Evolutionary conservation across 768 basidiomycete species (phyloP).

Genomic region (Harrya chromipes): DNA sequence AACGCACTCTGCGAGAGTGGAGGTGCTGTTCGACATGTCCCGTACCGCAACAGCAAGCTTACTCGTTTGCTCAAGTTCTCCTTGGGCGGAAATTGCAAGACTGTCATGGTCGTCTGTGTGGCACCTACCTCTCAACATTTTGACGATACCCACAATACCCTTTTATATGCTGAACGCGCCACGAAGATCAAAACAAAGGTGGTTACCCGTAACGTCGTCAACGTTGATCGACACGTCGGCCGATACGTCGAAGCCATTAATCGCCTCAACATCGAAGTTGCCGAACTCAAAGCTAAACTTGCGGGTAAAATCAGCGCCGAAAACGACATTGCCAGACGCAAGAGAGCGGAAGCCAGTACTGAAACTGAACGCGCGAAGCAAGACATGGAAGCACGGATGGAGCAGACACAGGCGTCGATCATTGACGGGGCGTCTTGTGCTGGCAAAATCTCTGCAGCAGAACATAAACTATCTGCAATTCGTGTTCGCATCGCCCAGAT

Average conservation of each 20-base stretch:
- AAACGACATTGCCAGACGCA: conserved; percentile 60
- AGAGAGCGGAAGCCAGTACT: conserved; percentile 62
- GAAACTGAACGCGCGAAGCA: conserved; percentile 73
- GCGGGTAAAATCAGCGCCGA: conserved; percentile 66
- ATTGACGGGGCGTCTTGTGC: conserved; percentile 72
- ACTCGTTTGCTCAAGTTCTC: conserved; percentile 97
- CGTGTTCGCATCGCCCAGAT: conserved; percentile 60
- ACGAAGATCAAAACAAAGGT: conserved; percentile 99
- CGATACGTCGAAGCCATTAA: conserved; percentile 95
- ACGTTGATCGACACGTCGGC: conserved; percentile 91
- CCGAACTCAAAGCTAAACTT: conserved; percentile 82
- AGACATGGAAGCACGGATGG: conserved; percentile 69
- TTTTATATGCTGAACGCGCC: conserved; percentile 95
- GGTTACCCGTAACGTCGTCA: conserved; percentile 91
- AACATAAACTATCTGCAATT: conserved; percentile 63
- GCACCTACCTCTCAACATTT: conserved; percentile 95
- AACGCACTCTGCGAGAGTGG: conserved; percentile 97
- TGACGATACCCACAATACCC: conserved; percentile 98
- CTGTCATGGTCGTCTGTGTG: conserved; percentile 98
- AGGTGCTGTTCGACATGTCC: conserved; percentile 83
- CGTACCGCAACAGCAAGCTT: conserved; percentile 97
- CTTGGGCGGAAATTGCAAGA: conserved; percentile 97
- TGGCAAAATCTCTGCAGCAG: conserved; percentile 68
- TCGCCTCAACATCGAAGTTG: conserved; percentile 78
- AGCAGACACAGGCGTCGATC: conserved; percentile 69